Evolutionary conservation across 2,329 filamentous ascomycete genomes (phyloP), one percentile per base, ranked within the genome.

Genomic region (Phialophora expanda): DNA sequence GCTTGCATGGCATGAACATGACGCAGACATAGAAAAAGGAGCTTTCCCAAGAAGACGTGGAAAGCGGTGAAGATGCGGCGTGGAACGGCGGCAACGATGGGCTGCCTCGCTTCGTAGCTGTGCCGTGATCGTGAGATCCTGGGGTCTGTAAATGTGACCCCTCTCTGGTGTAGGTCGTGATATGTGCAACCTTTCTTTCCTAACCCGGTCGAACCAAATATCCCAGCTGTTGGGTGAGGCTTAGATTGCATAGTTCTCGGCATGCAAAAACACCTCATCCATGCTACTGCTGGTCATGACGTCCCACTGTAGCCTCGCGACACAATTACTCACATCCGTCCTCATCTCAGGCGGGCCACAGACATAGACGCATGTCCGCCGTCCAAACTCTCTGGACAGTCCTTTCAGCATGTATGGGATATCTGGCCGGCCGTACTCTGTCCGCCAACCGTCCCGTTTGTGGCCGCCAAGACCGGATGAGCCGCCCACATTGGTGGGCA

Each of bases 241-340:
- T 84, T 78, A 97, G 68, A 97, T 83, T 59, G 93, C 91, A 80
- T 97, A 97, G 77, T 97, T 97, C 83, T 98, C 94, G 3, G 93
- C 91, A 81, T 97, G 94, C 76, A 97, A 78, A 77, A 93, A 97
- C 62, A 98, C 90, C 84, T 97, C 94, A 75, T 97, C 93, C 55
- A 90, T 85, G 72, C 86, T 85, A 38, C 89, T 86, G 72, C 92
- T 89, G 5, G 86, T 88, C 90, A 92, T 93, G 57, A 98, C 93
- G 77, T 89, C 87, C 28, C 86, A 86, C 83, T 98, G 94, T 73
- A 97, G 80, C 65, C 85, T 82, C 2, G 94, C 94, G 26, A 97
- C 92, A 0, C 91, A 90, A 71, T 87, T 91, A n/a, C 91, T 89
- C 17, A 97, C 93, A 71, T 93, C 92, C 12, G 93, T 87, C 69